Evolutionary conservation across 2,329 filamentous ascomycete genomes (phyloP).

Genomic region (Setomelanomma holmii): DNA sequence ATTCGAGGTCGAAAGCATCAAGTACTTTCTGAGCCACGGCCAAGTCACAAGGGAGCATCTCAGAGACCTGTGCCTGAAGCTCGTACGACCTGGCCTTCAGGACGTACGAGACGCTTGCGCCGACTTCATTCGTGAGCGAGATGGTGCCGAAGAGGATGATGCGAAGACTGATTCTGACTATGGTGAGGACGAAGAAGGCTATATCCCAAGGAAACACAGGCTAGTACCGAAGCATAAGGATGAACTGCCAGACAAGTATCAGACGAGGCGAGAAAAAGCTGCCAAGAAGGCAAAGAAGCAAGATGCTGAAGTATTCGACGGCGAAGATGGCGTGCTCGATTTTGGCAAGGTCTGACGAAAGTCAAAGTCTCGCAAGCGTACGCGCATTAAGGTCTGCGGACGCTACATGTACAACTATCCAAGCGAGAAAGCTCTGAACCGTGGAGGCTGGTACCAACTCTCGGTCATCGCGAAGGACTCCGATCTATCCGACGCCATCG

Average conservation of each 20-base stretch:
- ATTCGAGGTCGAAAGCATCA: conserved; percentile 52
- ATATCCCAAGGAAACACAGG: conserved; percentile 14
- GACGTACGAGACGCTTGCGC: conserved; percentile 61
- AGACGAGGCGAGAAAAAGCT: conserved; percentile 44
- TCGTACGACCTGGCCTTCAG: conserved; percentile 58
- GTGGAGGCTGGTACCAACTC: conserved; percentile 60
- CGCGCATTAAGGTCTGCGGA: conserved; percentile 57
- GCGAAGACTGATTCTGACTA: conserved; percentile 18
- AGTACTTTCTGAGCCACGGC: conserved; percentile 54
- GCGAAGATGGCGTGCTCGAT: conserved; percentile 35
- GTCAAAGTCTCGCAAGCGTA: conserved; percentile 45
- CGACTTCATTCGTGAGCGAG: conserved; percentile 54
- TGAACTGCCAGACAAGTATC: conserved; percentile 24
- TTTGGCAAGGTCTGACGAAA: conserved; percentile 47
- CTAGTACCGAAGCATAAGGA: conserved; percentile 8
- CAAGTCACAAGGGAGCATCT: conserved; percentile 54
- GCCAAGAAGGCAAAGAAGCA: conserved; percentile 21
- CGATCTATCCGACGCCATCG: conserved; percentile 52
- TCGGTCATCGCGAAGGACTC: conserved; percentile 60
- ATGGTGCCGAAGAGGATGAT: conserved; percentile 45
- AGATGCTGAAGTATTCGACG: conserved; percentile 3
- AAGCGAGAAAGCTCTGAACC: conserved; percentile 55
- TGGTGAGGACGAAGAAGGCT: conserved; percentile 22
- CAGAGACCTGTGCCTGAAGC: conserved; percentile 56
- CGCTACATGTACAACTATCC: conserved; percentile 61